Conservation (phyloP, 2,329 filamentous ascomycete species). For the Plectosphaerella sp. region DNA sequence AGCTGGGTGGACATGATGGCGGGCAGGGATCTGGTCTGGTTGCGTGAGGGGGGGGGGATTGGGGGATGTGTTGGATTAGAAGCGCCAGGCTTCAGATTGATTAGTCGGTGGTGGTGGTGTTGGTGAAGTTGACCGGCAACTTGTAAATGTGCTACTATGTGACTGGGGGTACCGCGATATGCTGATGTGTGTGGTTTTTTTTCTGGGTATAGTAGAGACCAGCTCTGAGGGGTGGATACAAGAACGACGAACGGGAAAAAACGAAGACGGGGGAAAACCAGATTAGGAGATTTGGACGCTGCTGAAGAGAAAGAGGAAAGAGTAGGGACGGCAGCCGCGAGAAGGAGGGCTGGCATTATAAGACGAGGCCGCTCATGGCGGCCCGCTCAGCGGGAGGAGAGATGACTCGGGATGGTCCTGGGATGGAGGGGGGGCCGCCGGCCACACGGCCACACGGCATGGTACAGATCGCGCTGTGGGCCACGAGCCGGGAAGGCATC, state of each 20-base stretch:
- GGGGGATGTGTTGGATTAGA: slow-evolving; percentile 14
- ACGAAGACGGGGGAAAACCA: slow-evolving; percentile 42
- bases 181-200: slow-evolving; percentile 13
- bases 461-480: slow-evolving; percentile 10
- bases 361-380: slow-evolving; percentile 5
- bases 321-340: slow-evolving; percentile 29
- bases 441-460: background rate
- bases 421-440: slow-evolving; percentile 2
- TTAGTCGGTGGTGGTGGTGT: slow-evolving; percentile 31
- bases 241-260: slow-evolving; percentile 30
- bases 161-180: slow-evolving; percentile 2
- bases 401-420: background rate
- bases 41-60: slow-evolving; percentile 10
- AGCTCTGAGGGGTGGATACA: slow-evolving; percentile 36
- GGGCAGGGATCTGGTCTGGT: slow-evolving; percentile 2
- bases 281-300: slow-evolving; percentile 52
- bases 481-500: slow-evolving; percentile 5
- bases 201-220: slow-evolving; percentile 44
- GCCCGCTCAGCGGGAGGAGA: slow-evolving; percentile 8
- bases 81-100: slow-evolving; percentile 44
- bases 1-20: slow-evolving; percentile 85
- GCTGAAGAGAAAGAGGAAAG: slow-evolving; percentile 54
- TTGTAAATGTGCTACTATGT: slow-evolving; percentile 10
- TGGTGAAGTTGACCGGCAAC: slow-evolving; percentile 36
- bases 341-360: slow-evolving; percentile 28